These are phyloP conservation scores for Colletotrichum phormii DNA, from an alignment of 2,329 filamentous ascomycete species.

Conservation along the genomic window DNA sequence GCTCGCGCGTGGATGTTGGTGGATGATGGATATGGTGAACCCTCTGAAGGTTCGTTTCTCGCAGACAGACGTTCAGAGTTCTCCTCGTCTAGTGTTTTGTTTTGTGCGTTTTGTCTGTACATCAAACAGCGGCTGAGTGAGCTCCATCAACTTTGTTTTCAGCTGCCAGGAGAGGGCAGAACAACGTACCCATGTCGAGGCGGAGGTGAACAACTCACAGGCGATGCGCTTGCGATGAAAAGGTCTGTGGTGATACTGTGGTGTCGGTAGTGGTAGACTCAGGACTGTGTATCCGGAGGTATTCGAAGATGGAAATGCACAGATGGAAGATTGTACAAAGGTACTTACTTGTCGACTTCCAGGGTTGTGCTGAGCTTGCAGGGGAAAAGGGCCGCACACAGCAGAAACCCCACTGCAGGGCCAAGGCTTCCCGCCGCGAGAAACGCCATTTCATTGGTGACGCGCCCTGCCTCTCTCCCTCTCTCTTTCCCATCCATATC, in stretches of 20 bases:
- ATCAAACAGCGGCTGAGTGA: slow-evolving; percentile 16
- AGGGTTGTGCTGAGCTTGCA: background rate
- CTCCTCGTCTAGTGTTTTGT: background rate
- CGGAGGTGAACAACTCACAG: background rate
- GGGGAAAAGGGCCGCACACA: slow-evolving; percentile 5
- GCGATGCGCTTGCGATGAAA: no score
- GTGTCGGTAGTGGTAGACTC: no score
- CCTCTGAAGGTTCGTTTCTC: background rate
- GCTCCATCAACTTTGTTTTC: background rate
- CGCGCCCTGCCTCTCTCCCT: background rate
- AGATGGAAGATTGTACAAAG: background rate
- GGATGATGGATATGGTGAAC: background rate
- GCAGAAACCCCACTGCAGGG: slow-evolving; percentile 1
- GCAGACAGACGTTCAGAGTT: background rate
- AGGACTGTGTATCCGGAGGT: background rate
- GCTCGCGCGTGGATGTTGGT: background rate
- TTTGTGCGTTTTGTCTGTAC: background rate
- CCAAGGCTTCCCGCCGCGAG: slow-evolving; percentile 5
- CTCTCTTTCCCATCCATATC: background rate
- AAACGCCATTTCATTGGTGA: slow-evolving; percentile 1
- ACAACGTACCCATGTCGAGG: slow-evolving; percentile 16
- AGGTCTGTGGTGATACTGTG: no score
- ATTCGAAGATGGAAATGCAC: background rate
- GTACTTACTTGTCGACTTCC: no score
- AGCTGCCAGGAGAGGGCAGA: slow-evolving; percentile 1